Evolutionary conservation across 2,329 filamentous ascomycete genomes (phyloP).

Genomic region (Aotearoamyces nothofagi): DNA sequence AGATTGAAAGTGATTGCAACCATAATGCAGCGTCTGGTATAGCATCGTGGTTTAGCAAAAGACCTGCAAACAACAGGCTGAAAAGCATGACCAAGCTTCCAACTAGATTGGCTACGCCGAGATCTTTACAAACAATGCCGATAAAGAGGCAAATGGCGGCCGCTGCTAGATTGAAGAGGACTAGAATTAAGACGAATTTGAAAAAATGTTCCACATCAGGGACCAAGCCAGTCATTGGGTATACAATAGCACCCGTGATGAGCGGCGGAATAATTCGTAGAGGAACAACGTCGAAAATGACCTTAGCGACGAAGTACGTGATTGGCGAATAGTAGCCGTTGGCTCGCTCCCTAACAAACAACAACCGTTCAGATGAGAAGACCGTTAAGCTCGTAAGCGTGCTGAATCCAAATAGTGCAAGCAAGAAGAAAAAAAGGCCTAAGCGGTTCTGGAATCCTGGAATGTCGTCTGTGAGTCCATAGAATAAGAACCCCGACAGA

Average conservation of each 20-base stretch:
- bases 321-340: conserved; percentile 94
- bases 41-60: conserved; percentile 86
- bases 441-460: conserved; percentile 95
- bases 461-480: conserved; percentile 89
- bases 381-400: conserved; percentile 88
- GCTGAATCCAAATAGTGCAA: conserved; percentile 92
- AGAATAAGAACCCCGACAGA: conserved; percentile 89
- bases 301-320: conserved; percentile 89
- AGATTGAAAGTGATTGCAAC: conserved; percentile 89
- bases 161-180: conserved; percentile 91
- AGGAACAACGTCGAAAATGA: conserved; percentile 95
- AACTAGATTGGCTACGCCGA: conserved; percentile 81
- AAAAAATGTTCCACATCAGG: conserved; percentile 72
- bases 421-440: conserved; percentile 92
- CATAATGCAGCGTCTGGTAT: conserved; percentile 76
- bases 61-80: conserved; percentile 83
- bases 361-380: conserved; percentile 76
- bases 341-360: conserved; percentile 86
- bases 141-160: conserved; percentile 92
- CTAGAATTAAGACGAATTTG: conserved; percentile 80
- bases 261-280: conserved; percentile 89
- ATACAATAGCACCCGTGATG: conserved; percentile 89
- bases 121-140: conserved; percentile 86
- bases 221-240: conserved; percentile 92
- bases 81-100: conserved; percentile 96